Evolutionary conservation across 1,284 basidiomycete species (phyloP).

Genomic region (Trichosporon coremiiforme): DNA sequence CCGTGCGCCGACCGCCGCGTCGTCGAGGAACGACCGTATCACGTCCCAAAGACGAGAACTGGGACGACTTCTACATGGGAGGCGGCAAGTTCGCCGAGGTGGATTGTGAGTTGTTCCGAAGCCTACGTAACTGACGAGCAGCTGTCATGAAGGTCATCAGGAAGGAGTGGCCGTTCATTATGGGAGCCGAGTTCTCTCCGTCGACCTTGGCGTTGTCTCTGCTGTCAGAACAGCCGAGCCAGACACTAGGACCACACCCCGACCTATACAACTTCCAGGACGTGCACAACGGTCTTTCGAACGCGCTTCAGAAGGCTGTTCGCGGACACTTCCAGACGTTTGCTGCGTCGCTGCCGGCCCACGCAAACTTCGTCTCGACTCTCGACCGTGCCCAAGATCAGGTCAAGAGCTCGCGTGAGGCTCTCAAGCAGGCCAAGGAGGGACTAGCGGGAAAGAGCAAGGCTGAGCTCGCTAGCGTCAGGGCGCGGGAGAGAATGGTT

Average conservation of each 20-base stretch:
- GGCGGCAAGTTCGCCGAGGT: slow-evolving; percentile 54
- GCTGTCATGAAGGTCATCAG: slow-evolving; percentile 81
- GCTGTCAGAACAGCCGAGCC: slow-evolving; percentile 68
- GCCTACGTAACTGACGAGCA: slow-evolving; percentile 45
- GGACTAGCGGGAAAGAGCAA: slow-evolving; percentile 53
- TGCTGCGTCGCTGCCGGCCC: slow-evolving; percentile 84
- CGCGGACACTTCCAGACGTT: slow-evolving; percentile 87
- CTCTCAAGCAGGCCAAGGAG: slow-evolving; percentile 65
- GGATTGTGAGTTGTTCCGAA: slow-evolving; percentile 41
- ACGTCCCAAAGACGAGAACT: slow-evolving; percentile 32
- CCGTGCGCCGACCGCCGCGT: slow-evolving; percentile 6
- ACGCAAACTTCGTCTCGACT: slow-evolving; percentile 72
- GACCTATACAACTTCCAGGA: slow-evolving; percentile 45
- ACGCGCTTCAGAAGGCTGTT: slow-evolving; percentile 53
- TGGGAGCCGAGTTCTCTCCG: slow-evolving; percentile 87
- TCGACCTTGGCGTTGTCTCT: slow-evolving; percentile 86
- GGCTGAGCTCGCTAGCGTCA: slow-evolving; percentile 81
- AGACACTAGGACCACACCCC: slow-evolving; percentile 38
- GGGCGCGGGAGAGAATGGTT: slow-evolving; percentile 76
- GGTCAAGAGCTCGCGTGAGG: slow-evolving; percentile 68
- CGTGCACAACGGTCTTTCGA: slow-evolving; percentile 47
- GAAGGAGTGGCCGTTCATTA: slow-evolving; percentile 86
- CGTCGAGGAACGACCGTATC: slow-evolving; percentile 25
- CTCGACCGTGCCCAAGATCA: slow-evolving; percentile 72
- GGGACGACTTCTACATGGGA: slow-evolving; percentile 37